Conservation (phyloP, 2,329 filamentous ascomycete genomes). For the Xylaria sp. region DNA sequence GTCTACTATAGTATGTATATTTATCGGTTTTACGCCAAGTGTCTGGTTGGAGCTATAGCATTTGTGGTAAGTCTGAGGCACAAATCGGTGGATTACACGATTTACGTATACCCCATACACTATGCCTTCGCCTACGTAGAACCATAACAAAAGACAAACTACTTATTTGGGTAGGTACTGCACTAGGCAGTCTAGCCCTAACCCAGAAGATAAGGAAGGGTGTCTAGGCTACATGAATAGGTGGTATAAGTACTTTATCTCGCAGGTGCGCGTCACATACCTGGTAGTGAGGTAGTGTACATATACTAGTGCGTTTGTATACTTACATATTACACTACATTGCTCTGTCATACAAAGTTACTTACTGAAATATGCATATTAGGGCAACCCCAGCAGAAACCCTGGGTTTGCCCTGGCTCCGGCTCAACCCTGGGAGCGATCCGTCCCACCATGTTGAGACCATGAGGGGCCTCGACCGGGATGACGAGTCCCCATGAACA, state of each 20-base stretch:
- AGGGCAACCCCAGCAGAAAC: constrained; percentile 1
- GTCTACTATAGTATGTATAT: not conserved
- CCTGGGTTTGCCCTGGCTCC: not conserved
- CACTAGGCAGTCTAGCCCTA: not conserved
- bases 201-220: not conserved
- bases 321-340: not conserved
- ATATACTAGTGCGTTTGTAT: too few species aligned
- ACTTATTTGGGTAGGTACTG: too few species aligned
- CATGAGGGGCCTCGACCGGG: not conserved
- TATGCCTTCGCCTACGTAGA: too few species aligned
- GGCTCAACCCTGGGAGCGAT: not conserved
- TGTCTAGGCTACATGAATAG: too few species aligned
- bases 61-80: not conserved
- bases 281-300: too few species aligned
- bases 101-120: too few species aligned
- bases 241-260: too few species aligned
- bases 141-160: too few species aligned
- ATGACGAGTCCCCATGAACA: not conserved
- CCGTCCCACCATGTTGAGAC: not conserved
- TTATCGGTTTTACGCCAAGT: not conserved
- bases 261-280: too few species aligned
- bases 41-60: not conserved
- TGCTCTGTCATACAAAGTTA: too few species aligned
- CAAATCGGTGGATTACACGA: not conserved
- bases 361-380: too few species aligned